Evolutionary conservation across 768 basidiomycete species (phyloP).

Genomic region (Agaricus bisporus): DNA sequence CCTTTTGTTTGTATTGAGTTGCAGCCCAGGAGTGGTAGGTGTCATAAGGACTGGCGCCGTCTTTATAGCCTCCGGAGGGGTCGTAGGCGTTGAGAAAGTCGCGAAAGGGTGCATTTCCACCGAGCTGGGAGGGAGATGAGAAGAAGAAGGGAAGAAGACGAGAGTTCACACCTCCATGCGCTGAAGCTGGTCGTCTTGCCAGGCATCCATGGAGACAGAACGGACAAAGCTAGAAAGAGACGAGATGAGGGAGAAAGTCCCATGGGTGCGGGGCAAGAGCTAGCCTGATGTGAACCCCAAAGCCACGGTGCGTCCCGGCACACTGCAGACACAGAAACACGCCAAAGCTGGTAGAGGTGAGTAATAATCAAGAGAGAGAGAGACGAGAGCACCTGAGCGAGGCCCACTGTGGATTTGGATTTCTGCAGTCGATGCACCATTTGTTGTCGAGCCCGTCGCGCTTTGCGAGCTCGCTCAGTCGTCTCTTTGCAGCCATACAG

Average conservation of each 20-base stretch:
- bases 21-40: constrained; percentile 95
- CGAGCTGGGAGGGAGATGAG: constrained; percentile 44
- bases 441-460: constrained; percentile 71
- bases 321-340: constrained; percentile 91
- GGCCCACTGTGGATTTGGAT: constrained; percentile 97
- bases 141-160: constrained; percentile 4
- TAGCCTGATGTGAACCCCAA: constrained; percentile 90
- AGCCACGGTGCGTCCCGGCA: constrained; percentile 78
- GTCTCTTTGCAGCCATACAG: constrained; percentile 61
- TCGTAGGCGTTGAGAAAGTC: constrained; percentile 70
- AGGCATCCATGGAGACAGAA: constrained; percentile 95
- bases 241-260: constrained; percentile 16
- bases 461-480: constrained; percentile 69
- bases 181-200: constrained; percentile 82
- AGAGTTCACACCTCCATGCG: constrained; percentile 83
- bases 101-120: constrained; percentile 82
- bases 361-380: neutral
- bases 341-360: constrained; percentile 51
- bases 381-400: constrained; percentile 51
- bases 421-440: constrained; percentile 74
- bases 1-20: constrained; percentile 92
- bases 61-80: constrained; percentile 66
- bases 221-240: constrained; percentile 66
- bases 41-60: constrained; percentile 56
- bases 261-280: constrained; percentile 17